These are phyloP conservation scores for Tetrastigma voinierianum DNA, from an alignment of 164 flowering plant species.

Conservation along the genomic window DNA sequence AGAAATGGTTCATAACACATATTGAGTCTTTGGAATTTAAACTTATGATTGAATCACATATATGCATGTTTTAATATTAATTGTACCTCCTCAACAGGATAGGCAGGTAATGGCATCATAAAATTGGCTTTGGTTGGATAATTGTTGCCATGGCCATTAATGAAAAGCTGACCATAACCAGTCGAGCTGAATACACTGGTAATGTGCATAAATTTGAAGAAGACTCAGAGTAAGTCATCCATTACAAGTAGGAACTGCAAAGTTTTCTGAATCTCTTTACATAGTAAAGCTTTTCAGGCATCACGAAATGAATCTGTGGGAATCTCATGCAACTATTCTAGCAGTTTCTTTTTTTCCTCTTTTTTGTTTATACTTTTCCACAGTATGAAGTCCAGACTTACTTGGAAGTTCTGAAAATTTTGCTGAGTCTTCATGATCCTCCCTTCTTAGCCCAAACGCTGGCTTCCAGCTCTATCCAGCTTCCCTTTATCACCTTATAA, in stretches of 20 bases:
- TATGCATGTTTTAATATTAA: background rate
- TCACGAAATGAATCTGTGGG: too few species aligned
- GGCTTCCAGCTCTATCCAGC: slow-evolving; percentile 51
- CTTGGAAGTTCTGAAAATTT: slow-evolving; percentile 51
- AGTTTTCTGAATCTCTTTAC: too few species aligned
- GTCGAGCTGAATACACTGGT: slow-evolving; percentile 37
- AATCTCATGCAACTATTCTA: too few species aligned
- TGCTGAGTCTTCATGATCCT: slow-evolving; percentile 38
- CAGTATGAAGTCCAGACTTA: slow-evolving; percentile 14
- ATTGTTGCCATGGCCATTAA: slow-evolving; percentile 61
- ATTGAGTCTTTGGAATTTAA: too few species aligned
- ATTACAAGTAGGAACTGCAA: too few species aligned
- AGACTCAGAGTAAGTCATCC: too few species aligned
- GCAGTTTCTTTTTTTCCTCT: too few species aligned
- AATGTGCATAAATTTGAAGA: slow-evolving; percentile 15
- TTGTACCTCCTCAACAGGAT: slow-evolving; percentile 46
- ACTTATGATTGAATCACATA: background rate
- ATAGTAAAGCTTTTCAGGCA: too few species aligned
- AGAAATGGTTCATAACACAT: background rate
- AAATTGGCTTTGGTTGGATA: slow-evolving; percentile 58
- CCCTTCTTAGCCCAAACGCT: slow-evolving; percentile 24
- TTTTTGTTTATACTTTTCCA: too few species aligned
- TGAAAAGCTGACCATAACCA: slow-evolving; percentile 55
- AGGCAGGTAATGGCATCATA: slow-evolving; percentile 54
- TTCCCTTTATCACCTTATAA: slow-evolving; percentile 55